These are phyloP conservation scores for Tylopilus sp. DNA, from an alignment of 1,284 basidiomycete genomes.

Conservation along the genomic window DNA sequence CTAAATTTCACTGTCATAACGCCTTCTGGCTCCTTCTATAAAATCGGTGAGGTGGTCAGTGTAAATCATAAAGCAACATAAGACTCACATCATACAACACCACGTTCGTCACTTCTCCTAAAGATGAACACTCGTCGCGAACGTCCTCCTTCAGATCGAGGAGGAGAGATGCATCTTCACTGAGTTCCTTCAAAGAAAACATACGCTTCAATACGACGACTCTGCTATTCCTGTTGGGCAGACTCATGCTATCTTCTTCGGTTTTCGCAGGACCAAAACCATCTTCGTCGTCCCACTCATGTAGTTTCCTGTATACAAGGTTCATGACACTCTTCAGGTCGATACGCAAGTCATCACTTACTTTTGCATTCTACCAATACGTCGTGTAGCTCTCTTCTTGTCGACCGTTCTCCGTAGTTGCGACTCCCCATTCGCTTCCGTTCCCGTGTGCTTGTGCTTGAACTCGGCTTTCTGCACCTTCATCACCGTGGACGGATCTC, in stretches of 20 bases:
- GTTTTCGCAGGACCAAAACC: constrained; percentile 69
- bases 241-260: constrained; percentile 45
- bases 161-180: constrained; percentile 81
- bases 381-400: constrained; percentile 73
- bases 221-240: constrained; percentile 56
- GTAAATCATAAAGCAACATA: background rate
- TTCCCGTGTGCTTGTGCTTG: constrained; percentile 50
- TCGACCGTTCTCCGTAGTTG: constrained; percentile 67
- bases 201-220: constrained; percentile 93
- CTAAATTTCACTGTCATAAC: constrained; percentile 96
- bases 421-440: constrained; percentile 29
- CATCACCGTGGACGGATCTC: constrained; percentile 72
- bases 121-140: constrained; percentile 82
- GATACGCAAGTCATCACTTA: constrained; percentile 37
- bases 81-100: constrained; percentile 87
- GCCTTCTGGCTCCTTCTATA: constrained; percentile 86
- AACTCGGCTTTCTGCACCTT: constrained; percentile 84
- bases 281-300: constrained; percentile 84
- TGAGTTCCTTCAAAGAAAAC: constrained; percentile 86
- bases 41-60: constrained; percentile 1
- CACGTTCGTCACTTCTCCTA: constrained; percentile 96
- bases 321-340: background rate
- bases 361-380: constrained; percentile 89
- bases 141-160: constrained; percentile 96
- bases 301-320: constrained; percentile 55